Evolutionary conservation across 2,329 filamentous ascomycete genomes (phyloP).

Genomic region (Ambrosiella xylebori): DNA sequence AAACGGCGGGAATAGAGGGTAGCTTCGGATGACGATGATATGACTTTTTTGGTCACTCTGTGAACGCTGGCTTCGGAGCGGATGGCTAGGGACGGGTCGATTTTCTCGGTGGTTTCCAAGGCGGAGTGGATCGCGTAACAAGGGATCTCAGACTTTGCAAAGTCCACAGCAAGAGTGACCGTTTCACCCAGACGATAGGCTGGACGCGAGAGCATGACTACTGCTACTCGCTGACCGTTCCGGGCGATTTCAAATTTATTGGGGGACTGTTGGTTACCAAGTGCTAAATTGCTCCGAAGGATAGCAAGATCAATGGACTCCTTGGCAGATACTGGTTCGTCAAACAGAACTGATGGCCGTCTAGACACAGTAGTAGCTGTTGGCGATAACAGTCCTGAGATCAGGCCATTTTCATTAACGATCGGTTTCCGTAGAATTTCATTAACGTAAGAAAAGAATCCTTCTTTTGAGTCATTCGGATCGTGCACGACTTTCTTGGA

Average conservation of each 20-base stretch:
- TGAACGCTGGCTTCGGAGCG: constrained; percentile 74
- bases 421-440: constrained; percentile 45
- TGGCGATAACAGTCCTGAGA: constrained; percentile 52
- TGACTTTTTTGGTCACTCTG: constrained; percentile 66
- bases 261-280: constrained; percentile 56
- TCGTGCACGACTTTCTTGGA: constrained; percentile 17
- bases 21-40: constrained; percentile 64
- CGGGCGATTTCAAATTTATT: constrained; percentile 92
- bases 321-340: constrained; percentile 48
- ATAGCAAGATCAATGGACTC: constrained; percentile 88
- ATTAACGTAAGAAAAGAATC: constrained; percentile 63
- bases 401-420: constrained; percentile 27
- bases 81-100: constrained; percentile 64
- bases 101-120: constrained; percentile 72
- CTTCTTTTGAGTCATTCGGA: constrained; percentile 25
- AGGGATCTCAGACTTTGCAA: constrained; percentile 56
- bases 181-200: constrained; percentile 81
- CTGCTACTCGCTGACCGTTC: constrained; percentile 78
- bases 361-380: constrained; percentile 39
- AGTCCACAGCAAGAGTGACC: constrained; percentile 71
- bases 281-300: constrained; percentile 56
- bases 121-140: constrained; percentile 75
- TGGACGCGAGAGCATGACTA: constrained; percentile 74
- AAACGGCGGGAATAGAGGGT: constrained; percentile 65
- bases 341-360: constrained; percentile 31